Percentiles rank a stretch among this genome's conserved stretches.
Evolutionary conservation across 768 basidiomycete genomes (phyloP).

Genomic region (Amanita thiersii): DNA sequence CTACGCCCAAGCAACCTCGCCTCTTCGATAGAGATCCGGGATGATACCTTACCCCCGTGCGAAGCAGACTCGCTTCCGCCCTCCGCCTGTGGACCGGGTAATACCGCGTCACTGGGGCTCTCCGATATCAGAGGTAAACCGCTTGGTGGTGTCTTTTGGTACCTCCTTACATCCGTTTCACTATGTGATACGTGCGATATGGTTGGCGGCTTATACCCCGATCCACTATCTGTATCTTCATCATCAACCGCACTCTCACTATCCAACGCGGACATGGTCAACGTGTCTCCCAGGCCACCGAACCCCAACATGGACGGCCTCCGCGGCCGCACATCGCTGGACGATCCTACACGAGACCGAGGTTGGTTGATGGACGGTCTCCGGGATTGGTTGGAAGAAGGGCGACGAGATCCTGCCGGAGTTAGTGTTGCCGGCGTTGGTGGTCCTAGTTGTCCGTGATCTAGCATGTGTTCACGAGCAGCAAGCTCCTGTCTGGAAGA

Average conservation of each 20-base stretch:
- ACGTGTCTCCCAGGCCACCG: constrained; percentile 21
- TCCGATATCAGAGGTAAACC: constrained; percentile 6
- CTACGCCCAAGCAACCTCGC: constrained; percentile 31
- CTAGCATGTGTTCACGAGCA: constrained; percentile 87
- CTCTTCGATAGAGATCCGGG: constrained; percentile 18
- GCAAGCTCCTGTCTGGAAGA: constrained; percentile 68
- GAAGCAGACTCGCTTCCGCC: no score
- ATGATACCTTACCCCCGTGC: constrained; percentile 8
- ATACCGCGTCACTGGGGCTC: neutral
- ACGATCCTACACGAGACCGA: constrained; percentile 9
- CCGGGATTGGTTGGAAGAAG: constrained; percentile 18
- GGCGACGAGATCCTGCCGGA: constrained; percentile 36
- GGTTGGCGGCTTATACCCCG: neutral
- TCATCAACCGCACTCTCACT: constrained; percentile 4
- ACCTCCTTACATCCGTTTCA: constrained; percentile 1
- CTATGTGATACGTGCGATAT: neutral
- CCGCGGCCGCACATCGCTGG: constrained; percentile 5
- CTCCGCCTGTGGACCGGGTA: no score
- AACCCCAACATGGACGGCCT: constrained; percentile 9
- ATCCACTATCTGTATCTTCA: constrained; percentile 2
- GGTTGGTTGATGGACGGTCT: constrained; percentile 15
- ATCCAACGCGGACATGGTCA: constrained; percentile 28
- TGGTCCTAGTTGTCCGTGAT: constrained; percentile 74
- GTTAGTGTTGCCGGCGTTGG: constrained; percentile 48
- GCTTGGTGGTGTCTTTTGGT: constrained; percentile 8